Percentiles rank a stretch among this genome's conserved stretches.
phyloP scores from a whole-genome alignment of 495 filamentous ascomycete species.

The Chaetomium cochliodes region DNA sequence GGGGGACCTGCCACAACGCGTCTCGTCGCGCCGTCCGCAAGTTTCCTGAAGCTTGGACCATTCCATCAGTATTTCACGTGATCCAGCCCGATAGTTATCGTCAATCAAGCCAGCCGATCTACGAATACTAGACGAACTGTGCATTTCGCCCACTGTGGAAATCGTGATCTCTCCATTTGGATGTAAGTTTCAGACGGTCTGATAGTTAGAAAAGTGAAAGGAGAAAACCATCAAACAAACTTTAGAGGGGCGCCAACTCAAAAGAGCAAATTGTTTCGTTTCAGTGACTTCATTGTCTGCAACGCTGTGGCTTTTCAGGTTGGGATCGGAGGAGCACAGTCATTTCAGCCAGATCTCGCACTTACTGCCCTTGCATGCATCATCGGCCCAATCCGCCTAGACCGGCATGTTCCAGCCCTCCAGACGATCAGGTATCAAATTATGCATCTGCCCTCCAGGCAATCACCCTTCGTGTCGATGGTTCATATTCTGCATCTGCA shows the following conservation, averaged over 20 bases:
- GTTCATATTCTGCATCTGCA: neutral
- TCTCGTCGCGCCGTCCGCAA: conserved; percentile 18
- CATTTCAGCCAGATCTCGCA: neutral
- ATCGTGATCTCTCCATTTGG: no score
- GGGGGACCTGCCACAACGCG: conserved; percentile 23
- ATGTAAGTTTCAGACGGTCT: no score
- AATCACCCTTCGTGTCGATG: neutral
- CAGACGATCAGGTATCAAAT: conserved; percentile 3
- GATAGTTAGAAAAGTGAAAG: no score
- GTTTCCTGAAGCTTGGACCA: conserved; percentile 15
- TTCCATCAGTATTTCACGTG: conserved; percentile 9
- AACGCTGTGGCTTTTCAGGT: neutral
- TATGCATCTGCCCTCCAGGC: conserved; percentile 8
- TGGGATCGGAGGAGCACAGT: neutral
- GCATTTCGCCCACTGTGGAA: no score
- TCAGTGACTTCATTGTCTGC: no score
- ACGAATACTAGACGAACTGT: no score
- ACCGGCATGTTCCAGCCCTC: conserved; percentile 3
- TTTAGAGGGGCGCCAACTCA: no score
- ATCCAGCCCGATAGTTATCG: neutral
- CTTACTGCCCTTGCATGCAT: conserved; percentile 2
- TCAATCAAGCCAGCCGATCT: no score
- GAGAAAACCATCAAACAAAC: no score
- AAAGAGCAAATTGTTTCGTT: no score
- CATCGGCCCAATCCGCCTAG: neutral